Conservation (phyloP, 108 stramenopile species). For the Poteriospumella lacustris region DNA sequence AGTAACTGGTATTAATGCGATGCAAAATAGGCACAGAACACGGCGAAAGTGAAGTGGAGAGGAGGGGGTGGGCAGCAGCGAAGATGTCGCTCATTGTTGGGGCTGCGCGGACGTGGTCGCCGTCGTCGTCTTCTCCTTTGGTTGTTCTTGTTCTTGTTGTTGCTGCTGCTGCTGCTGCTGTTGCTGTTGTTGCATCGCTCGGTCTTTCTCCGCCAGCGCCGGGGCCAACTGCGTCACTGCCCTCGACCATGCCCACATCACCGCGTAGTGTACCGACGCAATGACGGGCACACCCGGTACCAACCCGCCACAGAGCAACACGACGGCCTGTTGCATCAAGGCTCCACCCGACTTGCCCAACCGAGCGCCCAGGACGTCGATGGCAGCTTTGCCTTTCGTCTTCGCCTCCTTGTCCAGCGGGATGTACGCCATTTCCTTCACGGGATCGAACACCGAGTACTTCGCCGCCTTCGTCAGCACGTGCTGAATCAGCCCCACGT, state of each 20-base stretch:
- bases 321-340: constrained; percentile 80
- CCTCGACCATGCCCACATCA: constrained; percentile 71
- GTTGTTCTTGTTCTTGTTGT: too few species aligned
- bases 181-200: too few species aligned
- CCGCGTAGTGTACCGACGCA: constrained; percentile 69
- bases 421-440: constrained; percentile 89
- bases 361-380: constrained; percentile 86
- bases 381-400: constrained; percentile 75
- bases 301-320: constrained; percentile 81
- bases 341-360: constrained; percentile 91
- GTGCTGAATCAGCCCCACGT: constrained; percentile 77
- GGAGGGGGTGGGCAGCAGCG: too few species aligned
- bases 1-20: too few species aligned
- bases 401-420: constrained; percentile 89
- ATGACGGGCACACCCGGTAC: constrained; percentile 76
- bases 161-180: too few species aligned
- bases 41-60: too few species aligned
- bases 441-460: constrained; percentile 53
- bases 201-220: too few species aligned
- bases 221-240: too few species aligned
- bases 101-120: too few species aligned
- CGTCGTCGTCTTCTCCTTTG: too few species aligned
- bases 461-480: constrained; percentile 84
- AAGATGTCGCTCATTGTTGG: too few species aligned
- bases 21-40: too few species aligned